Base-by-base conservation (phyloP, 2,329 filamentous ascomycete genomes). In the Trichoderma aggressivum region DNA sequence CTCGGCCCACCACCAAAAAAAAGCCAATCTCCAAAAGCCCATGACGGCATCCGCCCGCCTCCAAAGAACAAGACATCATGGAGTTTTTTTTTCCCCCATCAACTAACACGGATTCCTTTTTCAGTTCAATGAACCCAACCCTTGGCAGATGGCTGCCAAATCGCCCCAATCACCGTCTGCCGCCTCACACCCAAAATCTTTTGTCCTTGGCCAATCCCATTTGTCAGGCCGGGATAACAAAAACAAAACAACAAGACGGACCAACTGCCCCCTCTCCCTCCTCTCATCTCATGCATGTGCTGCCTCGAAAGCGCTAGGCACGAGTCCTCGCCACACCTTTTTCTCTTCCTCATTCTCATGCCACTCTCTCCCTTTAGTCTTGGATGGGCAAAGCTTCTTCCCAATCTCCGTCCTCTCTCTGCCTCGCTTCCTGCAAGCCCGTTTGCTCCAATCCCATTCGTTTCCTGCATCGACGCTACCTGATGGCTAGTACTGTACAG, bases 161-260 rank as follows among this genome's bases (percentile, higher is more conserved):
- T 70, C 68, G 68, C 50, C 60, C 68, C 68, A 70, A 70, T 70
- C 68, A 70, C 26, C 68, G 50, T 28, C 53, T 70, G 50, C 36
- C 60, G 47, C 34, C 70, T 69, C 56, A 53, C 64, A 67, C 64
- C 53, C 64, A 56, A 39, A 39, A 63, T 30, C 30, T n/a, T 21
- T 36, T 12, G 24, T 28, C 43, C 24, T 16, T 11, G 16, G 39
- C 39, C 39, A 43, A 43, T 43, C 39, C 36, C 26, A 53, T 53
- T 53, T 53, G 47, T 53, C 47, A 53, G 47, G 21, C 21, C 21
- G 21, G 47, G 47, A 53, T 53, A 53, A 50, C 43, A 50, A 53
- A 11, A 53, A 24, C 21, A 16, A 53, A 53, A 7, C n/a, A 53
- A 53, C 21, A 21, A 53, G 21, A 21, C n/a, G 39, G 47, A 53